A percentile compares a stretch with the other conserved stretches of the same genome.
Evolutionary conservation across 2,329 filamentous ascomycete species (phyloP).

Genomic region (Sporothrix pseudoabietina): DNA sequence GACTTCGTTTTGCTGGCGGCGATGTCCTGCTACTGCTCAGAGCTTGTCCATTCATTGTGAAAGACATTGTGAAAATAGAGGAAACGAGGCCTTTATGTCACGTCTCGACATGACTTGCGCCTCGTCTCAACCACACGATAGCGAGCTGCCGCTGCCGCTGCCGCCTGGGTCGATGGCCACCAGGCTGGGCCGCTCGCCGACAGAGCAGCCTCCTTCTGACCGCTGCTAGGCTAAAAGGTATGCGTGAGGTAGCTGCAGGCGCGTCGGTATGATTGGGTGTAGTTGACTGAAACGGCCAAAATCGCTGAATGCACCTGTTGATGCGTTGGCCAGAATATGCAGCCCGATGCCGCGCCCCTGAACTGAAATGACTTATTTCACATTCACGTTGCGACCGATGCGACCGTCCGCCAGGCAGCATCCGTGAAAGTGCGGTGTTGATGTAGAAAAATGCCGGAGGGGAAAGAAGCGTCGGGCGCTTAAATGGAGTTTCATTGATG

Average conservation of each 20-base stretch:
- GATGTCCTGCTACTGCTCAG: neutral
- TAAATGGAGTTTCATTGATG: too few relatives aligned
- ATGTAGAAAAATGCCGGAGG: too few relatives aligned
- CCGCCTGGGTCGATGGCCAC: neutral
- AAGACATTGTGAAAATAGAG: neutral
- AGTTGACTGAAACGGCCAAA: too few relatives aligned
- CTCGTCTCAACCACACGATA: neutral
- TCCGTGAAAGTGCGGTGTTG: too few relatives aligned
- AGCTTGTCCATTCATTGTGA: neutral
- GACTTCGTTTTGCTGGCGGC: neutral
- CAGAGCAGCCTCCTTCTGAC: neutral
- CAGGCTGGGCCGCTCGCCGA: constrained; percentile 11
- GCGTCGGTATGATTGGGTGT: neutral
- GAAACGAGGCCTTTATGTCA: too few relatives aligned
- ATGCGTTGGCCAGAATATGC: neutral
- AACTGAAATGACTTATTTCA: too few relatives aligned
- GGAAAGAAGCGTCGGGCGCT: too few relatives aligned
- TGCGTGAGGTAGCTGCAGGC: neutral
- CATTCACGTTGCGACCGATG: neutral
- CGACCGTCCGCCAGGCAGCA: too few relatives aligned
- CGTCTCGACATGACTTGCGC: too few relatives aligned
- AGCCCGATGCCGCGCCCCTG: neutral
- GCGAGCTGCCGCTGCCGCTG: neutral
- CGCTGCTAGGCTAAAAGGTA: neutral
- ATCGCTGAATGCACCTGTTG: too few relatives aligned